phyloP scores from a whole-genome alignment of 768 basidiomycete genomes.

The Hirschioporus abietinus region DNA sequence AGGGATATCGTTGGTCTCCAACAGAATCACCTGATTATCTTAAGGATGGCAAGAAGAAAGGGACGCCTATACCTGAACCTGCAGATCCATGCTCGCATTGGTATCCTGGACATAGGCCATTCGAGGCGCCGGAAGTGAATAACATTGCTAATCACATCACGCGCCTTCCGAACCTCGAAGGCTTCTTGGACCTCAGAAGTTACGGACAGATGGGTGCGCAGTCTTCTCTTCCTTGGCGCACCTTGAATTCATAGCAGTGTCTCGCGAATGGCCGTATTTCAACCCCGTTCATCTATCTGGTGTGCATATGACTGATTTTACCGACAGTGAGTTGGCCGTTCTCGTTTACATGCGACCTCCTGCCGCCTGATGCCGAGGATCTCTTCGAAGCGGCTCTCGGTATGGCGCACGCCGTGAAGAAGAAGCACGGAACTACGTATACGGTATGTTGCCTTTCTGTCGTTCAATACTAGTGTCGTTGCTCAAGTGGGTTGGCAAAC shows the following conservation, averaged over 20 bases:
- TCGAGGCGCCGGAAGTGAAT: constrained; percentile 73
- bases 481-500: background rate
- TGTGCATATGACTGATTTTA: background rate
- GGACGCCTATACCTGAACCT: constrained; percentile 14
- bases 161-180: constrained; percentile 46
- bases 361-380: constrained; percentile 70
- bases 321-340: constrained; percentile 69
- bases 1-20: constrained; percentile 10
- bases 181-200: constrained; percentile 71
- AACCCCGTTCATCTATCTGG: background rate
- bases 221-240: constrained; percentile 22
- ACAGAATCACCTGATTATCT: background rate
- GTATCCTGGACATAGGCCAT: constrained; percentile 70
- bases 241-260: background rate
- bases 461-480: constrained; percentile 6
- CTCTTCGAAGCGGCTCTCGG: constrained; percentile 68
- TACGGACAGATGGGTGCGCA: constrained; percentile 74
- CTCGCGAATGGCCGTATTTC: background rate
- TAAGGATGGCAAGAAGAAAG: constrained; percentile 16
- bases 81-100: constrained; percentile 65
- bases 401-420: constrained; percentile 50
- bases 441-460: constrained; percentile 32
- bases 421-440: constrained; percentile 51
- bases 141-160: constrained; percentile 67
- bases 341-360: constrained; percentile 59